Percentiles rank a stretch among this genome's conserved stretches.
Evolutionary conservation across 805 yeast species (phyloP).

Genomic region (Candida silvicultrix): DNA sequence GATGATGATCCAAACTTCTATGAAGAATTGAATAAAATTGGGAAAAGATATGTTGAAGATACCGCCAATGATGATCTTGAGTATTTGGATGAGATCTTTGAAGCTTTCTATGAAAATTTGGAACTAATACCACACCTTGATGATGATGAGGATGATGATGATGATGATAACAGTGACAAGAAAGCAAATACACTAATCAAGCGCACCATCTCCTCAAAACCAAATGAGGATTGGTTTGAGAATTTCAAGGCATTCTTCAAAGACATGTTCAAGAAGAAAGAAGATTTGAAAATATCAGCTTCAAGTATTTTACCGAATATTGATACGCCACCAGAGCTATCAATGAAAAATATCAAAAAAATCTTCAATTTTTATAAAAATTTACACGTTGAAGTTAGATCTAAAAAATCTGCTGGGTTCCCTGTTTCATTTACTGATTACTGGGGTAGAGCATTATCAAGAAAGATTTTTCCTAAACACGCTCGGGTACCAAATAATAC

Average conservation of each 20-base stretch:
- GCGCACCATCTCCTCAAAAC: slow-evolving; percentile 5
- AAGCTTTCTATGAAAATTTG: slow-evolving; percentile 15
- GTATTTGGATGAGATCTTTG: slow-evolving; percentile 10
- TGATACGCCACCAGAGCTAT: slow-evolving; percentile 15
- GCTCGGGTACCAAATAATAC: slow-evolving; percentile 31
- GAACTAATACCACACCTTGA: slow-evolving; percentile 10
- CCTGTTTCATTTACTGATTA: slow-evolving; percentile 58
- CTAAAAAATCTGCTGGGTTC: slow-evolving; percentile 47
- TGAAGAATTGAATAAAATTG: slow-evolving; percentile 13
- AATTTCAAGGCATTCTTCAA: slow-evolving; percentile 17
- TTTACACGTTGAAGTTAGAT: slow-evolving; percentile 46
- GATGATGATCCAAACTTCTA: slow-evolving; percentile 18
- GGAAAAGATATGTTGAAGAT: slow-evolving; percentile 2
- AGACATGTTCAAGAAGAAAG: slow-evolving; percentile 21
- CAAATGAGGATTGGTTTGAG: slow-evolving; percentile 16
- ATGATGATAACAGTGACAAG: slow-evolving; percentile 4
- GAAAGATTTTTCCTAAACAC: slow-evolving; percentile 34
- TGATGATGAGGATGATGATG: slow-evolving; percentile 6
- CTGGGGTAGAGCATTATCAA: slow-evolving; percentile 59
- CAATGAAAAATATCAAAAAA: slow-evolving; percentile 24
- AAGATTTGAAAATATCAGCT: slow-evolving; percentile 9
- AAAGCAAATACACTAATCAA: neutral
- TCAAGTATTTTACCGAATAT: slow-evolving; percentile 13
- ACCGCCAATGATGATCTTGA: neutral
- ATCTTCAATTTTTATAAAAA: slow-evolving; percentile 42